A percentile compares a stretch with the other conserved stretches of the same genome.
These are phyloP conservation scores for Aeschynomene evenia DNA, from an alignment of 306 rosid genomes.

Conservation along the genomic window DNA sequence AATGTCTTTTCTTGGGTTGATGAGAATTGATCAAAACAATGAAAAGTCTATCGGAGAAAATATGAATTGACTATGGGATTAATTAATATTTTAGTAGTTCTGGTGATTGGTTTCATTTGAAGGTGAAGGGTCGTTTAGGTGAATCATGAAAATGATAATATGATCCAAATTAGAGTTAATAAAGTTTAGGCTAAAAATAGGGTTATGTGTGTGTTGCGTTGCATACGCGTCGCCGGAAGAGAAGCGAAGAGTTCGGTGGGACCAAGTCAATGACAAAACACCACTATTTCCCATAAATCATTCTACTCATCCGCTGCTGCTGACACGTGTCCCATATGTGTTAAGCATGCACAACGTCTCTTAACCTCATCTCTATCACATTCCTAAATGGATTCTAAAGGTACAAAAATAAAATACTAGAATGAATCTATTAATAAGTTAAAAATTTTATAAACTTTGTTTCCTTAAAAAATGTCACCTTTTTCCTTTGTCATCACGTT, in stretches of 20 bases:
- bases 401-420: too few relatives aligned
- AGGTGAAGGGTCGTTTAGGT: background rate
- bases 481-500: background rate
- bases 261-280: conserved; percentile 43
- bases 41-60: background rate
- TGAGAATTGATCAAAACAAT: background rate
- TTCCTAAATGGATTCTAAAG: background rate
- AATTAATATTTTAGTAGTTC: background rate
- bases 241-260: conserved; percentile 30
- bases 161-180: background rate
- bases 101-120: background rate
- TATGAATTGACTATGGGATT: background rate
- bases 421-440: too few relatives aligned
- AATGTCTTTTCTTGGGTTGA: background rate
- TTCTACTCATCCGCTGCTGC: background rate
- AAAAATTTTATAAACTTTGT: too few relatives aligned
- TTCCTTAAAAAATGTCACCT: background rate
- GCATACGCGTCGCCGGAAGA: conserved; percentile 37
- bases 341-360: conserved; percentile 28
- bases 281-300: background rate
- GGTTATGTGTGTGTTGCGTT: background rate
- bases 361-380: background rate
- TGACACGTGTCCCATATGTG: conserved; percentile 36
- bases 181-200: conserved; percentile 15
- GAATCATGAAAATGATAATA: conserved; percentile 3